Evolutionary conservation across 2,329 filamentous ascomycete genomes (phyloP).

Genomic region (Talaromyces sp.): DNA sequence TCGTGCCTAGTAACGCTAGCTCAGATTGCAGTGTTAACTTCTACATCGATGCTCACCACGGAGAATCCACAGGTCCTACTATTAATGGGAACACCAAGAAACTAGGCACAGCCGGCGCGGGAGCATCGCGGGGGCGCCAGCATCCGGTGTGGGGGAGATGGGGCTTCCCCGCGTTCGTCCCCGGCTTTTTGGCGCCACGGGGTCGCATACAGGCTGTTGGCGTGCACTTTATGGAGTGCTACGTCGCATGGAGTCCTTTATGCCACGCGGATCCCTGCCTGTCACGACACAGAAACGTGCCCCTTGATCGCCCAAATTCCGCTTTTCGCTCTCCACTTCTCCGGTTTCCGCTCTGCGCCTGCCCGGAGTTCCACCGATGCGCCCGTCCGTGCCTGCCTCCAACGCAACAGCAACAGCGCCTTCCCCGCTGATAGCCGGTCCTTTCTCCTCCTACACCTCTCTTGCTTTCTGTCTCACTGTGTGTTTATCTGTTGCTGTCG

Average conservation of each 20-base stretch:
- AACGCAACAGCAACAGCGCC: background rate
- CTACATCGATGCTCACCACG: too few relatives aligned
- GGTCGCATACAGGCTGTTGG: background rate
- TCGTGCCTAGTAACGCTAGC: too few relatives aligned
- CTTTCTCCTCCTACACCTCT: background rate
- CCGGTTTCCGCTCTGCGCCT: background rate
- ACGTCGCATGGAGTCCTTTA: background rate
- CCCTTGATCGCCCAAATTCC: conserved; percentile 1
- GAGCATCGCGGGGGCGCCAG: background rate
- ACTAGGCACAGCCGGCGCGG: background rate
- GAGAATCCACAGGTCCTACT: too few relatives aligned
- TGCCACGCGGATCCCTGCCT: background rate
- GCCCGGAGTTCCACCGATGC: background rate
- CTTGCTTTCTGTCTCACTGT: background rate
- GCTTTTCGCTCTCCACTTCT: background rate
- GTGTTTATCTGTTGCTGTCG: background rate
- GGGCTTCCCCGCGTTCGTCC: background rate
- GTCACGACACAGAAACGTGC: background rate
- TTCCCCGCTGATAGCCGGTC: background rate
- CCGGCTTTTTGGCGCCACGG: background rate
- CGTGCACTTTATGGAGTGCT: background rate
- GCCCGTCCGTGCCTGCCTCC: background rate
- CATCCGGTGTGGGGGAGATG: background rate
- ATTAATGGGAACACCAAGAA: background rate
- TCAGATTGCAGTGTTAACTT: background rate